phyloP scores from a whole-genome alignment of 1,284 basidiomycete species.

The Hypsizygus ulmarius region DNA sequence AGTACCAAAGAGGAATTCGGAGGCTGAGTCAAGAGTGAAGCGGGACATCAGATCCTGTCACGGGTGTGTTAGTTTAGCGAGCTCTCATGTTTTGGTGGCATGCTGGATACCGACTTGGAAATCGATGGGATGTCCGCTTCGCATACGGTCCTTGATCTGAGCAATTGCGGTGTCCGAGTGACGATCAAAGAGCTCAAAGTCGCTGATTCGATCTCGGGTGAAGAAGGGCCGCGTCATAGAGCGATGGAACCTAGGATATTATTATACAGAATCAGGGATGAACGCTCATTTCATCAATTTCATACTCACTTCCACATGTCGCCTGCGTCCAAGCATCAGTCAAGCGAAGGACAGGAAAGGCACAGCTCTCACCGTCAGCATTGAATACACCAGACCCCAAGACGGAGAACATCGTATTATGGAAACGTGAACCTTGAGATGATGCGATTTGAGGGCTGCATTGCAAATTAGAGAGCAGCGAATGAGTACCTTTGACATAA shows the following conservation, averaged over 20 bases:
- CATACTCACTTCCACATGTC: constrained; percentile 56
- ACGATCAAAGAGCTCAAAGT: constrained; percentile 54
- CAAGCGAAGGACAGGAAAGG: background rate
- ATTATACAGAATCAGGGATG: background rate
- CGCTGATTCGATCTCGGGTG: constrained; percentile 47
- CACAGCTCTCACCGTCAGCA: constrained; percentile 44
- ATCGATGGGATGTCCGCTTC: constrained; percentile 45
- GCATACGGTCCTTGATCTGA: constrained; percentile 39
- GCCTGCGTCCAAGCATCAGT: constrained; percentile 26
- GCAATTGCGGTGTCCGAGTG: constrained; percentile 41
- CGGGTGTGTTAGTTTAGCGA: background rate
- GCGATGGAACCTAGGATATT: constrained; percentile 45
- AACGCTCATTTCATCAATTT: background rate
- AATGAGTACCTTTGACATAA: constrained; percentile 41
- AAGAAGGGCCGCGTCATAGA: constrained; percentile 59
- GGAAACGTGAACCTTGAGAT: constrained; percentile 34
- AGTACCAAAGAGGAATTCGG: constrained; percentile 52
- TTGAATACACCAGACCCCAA: constrained; percentile 62
- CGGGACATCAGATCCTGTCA: constrained; percentile 40
- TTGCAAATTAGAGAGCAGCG: background rate
- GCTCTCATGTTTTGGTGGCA: background rate
- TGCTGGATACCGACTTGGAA: constrained; percentile 38
- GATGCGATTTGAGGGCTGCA: background rate
- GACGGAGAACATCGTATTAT: constrained; percentile 37
- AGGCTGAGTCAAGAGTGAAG: constrained; percentile 55